phyloP scores from a whole-genome alignment of 176 grass and related monocot species.

The Aegilops umbellulata region DNA sequence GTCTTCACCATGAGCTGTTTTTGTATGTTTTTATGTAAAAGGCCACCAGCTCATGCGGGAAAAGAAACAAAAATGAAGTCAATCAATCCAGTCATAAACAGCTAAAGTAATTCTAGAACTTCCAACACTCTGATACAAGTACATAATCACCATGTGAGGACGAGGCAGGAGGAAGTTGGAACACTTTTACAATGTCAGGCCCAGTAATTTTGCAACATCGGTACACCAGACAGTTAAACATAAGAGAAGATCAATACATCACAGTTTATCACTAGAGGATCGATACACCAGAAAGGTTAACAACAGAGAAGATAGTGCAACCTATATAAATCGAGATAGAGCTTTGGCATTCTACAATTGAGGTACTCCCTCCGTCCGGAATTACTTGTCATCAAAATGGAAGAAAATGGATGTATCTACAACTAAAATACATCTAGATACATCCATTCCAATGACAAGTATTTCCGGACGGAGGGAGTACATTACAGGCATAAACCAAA shows the following conservation, averaged over 20 bases:
- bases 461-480: too few species aligned
- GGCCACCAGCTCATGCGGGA: background rate
- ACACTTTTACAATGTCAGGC: background rate
- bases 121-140: background rate
- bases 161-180: background rate
- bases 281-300: background rate
- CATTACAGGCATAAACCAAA: constrained; percentile 7
- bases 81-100: background rate
- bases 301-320: background rate
- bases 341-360: background rate
- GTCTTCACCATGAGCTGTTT: background rate
- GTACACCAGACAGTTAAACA: constrained; percentile 1
- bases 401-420: too few species aligned
- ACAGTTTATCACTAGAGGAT: background rate
- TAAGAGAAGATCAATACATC: background rate
- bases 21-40: background rate
- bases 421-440: too few species aligned
- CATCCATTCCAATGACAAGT: too few species aligned
- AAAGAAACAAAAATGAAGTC: background rate
- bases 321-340: background rate
- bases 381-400: too few species aligned
- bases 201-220: background rate
- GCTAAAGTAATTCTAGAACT: background rate
- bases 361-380: too few species aligned
- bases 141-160: background rate